These are phyloP conservation scores for Thraustochytrium sp. DNA, from an alignment of 352 stramenopile genomes.

Conservation along the genomic window DNA sequence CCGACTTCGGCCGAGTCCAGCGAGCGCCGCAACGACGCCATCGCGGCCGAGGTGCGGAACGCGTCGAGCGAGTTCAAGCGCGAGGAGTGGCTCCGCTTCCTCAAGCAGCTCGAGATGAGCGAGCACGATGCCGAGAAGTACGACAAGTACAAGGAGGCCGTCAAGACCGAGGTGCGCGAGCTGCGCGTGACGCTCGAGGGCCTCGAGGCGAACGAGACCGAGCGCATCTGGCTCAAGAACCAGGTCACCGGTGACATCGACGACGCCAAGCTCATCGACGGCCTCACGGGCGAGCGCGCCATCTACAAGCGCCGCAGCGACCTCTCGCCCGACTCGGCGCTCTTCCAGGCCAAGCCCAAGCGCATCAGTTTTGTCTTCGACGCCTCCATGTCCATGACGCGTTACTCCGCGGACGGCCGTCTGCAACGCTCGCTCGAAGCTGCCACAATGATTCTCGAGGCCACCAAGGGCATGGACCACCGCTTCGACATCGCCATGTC, in stretches of 20 bases:
- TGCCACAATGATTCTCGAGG: conserved; percentile 91
- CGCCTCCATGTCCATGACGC: conserved; percentile 79
- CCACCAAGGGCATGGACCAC: conserved; percentile 74
- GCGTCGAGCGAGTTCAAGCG: conserved; percentile 24
- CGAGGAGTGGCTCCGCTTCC: conserved; percentile 39
- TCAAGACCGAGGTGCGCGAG: conserved; percentile 69
- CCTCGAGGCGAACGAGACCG: conserved; percentile 63
- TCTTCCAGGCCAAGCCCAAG: conserved; percentile 56
- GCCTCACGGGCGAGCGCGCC: conserved; percentile 76
- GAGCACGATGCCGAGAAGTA: conserved; percentile 71
- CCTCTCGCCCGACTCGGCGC: conserved; percentile 27
- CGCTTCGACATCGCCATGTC: conserved; percentile 84
- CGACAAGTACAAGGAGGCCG: conserved; percentile 58
- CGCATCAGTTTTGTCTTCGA: conserved; percentile 85
- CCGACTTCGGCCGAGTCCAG: background rate
- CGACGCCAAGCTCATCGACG: conserved; percentile 86
- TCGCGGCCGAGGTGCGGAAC: background rate
- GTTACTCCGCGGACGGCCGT: conserved; percentile 83
- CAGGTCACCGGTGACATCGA: conserved; percentile 89
- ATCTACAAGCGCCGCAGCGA: conserved; percentile 84
- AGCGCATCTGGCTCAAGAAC: conserved; percentile 84
- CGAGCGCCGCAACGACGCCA: background rate
- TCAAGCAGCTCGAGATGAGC: conserved; percentile 74
- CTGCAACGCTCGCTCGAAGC: conserved; percentile 85
- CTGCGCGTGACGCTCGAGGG: conserved; percentile 54